These are phyloP conservation scores for Puccinellia tenuiflora DNA, from an alignment of 176 grass and related monocot genomes.

Conservation along the genomic window DNA sequence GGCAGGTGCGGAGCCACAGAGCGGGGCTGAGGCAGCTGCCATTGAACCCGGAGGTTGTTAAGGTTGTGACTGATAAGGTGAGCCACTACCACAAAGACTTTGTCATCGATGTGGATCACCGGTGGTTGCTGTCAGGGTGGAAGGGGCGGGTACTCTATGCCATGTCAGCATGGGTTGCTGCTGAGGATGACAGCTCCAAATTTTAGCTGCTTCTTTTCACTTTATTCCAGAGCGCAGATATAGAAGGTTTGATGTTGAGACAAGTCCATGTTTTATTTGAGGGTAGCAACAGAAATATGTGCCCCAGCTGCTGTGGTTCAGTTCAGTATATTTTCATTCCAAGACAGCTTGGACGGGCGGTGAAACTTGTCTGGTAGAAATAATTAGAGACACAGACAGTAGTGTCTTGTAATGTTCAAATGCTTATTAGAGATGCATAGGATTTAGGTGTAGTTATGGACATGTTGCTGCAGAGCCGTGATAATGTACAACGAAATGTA, in stretches of 20 bases:
- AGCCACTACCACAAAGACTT: too few relatives aligned
- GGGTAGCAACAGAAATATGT: not conserved
- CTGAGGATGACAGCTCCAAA: too few relatives aligned
- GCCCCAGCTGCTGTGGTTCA: not conserved
- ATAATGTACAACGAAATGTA: not conserved
- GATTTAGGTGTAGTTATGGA: not conserved
- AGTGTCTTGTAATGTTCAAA: conserved; percentile 8
- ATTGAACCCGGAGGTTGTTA: not conserved
- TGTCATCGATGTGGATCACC: too few relatives aligned
- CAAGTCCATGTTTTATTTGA: not conserved
- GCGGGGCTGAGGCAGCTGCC: conserved; percentile 37
- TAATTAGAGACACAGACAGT: not conserved
- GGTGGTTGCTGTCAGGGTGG: too few relatives aligned
- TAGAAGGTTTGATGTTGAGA: not conserved
- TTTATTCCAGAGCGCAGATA: not conserved
- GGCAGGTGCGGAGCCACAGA: conserved; percentile 22
- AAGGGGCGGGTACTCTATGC: too few relatives aligned
- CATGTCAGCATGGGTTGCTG: too few relatives aligned
- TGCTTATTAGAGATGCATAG: conserved; percentile 6
- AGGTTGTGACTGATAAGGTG: not conserved
- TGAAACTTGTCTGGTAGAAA: not conserved
- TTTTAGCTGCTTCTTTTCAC: too few relatives aligned
- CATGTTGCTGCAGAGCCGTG: not conserved
- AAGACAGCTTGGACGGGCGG: not conserved
- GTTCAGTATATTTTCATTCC: not conserved